A percentile compares a stretch with the other conserved stretches of the same genome.
Evolutionary conservation across 352 stramenopile species (phyloP).

Genomic region (Blastocystis sp.): DNA sequence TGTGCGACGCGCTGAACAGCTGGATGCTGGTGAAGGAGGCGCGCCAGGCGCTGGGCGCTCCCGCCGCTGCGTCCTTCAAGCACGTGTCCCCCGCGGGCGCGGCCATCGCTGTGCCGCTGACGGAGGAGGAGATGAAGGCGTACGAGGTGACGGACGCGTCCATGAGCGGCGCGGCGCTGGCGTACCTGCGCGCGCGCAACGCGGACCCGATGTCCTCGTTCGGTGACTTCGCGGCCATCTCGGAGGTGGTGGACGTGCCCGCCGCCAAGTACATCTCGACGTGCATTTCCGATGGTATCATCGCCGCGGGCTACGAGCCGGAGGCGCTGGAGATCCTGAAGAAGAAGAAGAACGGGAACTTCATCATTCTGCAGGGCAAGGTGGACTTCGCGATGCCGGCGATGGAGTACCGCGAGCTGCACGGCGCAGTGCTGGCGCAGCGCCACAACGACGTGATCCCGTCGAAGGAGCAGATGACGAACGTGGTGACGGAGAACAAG

Average conservation of each 20-base stretch:
- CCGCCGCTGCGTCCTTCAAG: conserved; percentile 94
- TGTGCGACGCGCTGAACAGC: conserved; percentile 96
- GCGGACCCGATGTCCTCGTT: conserved; percentile 97
- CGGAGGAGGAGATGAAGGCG: conserved; percentile 82
- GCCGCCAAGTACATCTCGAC: conserved; percentile 96
- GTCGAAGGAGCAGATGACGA: conserved; percentile 84
- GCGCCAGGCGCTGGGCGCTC: conserved; percentile 85
- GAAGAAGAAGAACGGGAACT: conserved; percentile 96
- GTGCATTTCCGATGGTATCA: conserved; percentile 97
- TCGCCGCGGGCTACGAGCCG: conserved; percentile 94
- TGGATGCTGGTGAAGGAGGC: conserved; percentile 97
- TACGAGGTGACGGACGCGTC: conserved; percentile 87
- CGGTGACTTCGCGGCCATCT: conserved; percentile 96
- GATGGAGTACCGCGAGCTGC: conserved; percentile 95
- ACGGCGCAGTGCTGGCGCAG: conserved; percentile 95
- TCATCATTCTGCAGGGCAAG: conserved; percentile 95
- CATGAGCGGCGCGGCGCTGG: conserved; percentile 89
- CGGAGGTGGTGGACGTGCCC: conserved; percentile 93
- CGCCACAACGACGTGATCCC: conserved; percentile 95
- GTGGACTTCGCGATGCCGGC: conserved; percentile 84
- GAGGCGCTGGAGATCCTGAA: conserved; percentile 94
- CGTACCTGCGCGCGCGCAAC: conserved; percentile 95
- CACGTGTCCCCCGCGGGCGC: conserved; percentile 91
- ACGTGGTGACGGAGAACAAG: conserved; percentile 81
- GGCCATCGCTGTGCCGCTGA: conserved; percentile 92